Conservation (phyloP, 2,329 filamentous ascomycete species). For the Verticillium nubilum region DNA sequence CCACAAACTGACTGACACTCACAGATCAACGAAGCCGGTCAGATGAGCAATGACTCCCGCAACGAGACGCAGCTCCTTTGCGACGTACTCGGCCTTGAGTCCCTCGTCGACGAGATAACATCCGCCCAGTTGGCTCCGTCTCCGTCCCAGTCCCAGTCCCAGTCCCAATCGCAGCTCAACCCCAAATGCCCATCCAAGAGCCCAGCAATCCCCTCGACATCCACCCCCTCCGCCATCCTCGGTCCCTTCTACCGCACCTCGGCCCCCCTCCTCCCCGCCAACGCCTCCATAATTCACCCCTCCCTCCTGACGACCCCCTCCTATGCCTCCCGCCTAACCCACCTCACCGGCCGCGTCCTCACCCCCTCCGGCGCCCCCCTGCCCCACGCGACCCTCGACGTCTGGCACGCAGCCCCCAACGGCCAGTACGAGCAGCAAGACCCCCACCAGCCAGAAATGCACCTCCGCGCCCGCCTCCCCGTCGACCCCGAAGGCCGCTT, state of each 20-base stretch:
- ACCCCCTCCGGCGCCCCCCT: conserved; percentile 51
- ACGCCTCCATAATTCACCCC: conserved; percentile 46
- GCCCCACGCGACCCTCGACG: conserved; percentile 49
- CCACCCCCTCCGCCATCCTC: conserved; percentile 60
- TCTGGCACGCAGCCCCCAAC: conserved; percentile 62
- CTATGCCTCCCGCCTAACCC: conserved; percentile 40
- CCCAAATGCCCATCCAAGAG: neutral
- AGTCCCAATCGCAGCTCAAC: conserved; percentile 20
- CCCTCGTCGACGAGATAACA: conserved; percentile 57
- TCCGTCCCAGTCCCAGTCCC: neutral
- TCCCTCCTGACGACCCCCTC: conserved; percentile 13
- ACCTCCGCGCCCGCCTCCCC: conserved; percentile 66
- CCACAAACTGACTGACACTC: neutral
- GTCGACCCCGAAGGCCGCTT: conserved; percentile 63
- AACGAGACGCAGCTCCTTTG: conserved; percentile 65
- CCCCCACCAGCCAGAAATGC: conserved; percentile 62
- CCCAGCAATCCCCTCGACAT: conserved; percentile 35
- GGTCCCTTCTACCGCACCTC: conserved; percentile 66
- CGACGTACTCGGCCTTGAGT: conserved; percentile 64
- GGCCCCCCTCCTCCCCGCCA: conserved; percentile 52
- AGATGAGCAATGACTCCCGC: conserved; percentile 54
- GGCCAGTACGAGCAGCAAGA: conserved; percentile 69
- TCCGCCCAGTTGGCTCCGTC: conserved; percentile 24
- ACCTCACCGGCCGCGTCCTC: conserved; percentile 51
- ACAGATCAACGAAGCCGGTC: conserved; percentile 58